Percentiles rank a stretch among this genome's conserved stretches.
Evolutionary conservation across 208 protist species (phyloP).

Genomic region (Crithidia sp.): DNA sequence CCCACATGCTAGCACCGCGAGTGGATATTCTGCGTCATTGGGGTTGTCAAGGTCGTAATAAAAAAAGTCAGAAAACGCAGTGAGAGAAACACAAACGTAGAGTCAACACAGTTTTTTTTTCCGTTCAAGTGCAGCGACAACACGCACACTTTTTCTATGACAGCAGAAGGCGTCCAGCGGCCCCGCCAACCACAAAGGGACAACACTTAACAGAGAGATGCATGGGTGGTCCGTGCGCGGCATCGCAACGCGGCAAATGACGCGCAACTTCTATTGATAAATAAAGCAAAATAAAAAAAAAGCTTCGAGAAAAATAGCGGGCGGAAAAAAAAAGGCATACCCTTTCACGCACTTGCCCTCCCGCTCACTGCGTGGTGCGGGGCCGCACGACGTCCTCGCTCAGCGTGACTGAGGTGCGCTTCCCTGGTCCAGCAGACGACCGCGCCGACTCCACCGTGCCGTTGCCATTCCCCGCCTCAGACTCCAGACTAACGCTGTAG

Average conservation of each 20-base stretch:
- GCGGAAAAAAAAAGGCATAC: no score
- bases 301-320: background rate
- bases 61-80: background rate
- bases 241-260: no score
- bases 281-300: background rate
- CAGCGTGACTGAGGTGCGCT: constrained; percentile 36
- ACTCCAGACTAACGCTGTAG: constrained; percentile 71
- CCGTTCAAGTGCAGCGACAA: background rate
- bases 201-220: background rate
- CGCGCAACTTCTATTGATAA: no score
- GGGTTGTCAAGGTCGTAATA: background rate
- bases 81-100: background rate
- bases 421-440: constrained; percentile 13
- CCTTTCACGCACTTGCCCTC: background rate
- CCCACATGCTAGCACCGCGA: no score
- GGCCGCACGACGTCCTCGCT: constrained; percentile 59
- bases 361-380: constrained; percentile 25
- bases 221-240: background rate
- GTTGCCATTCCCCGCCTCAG: constrained; percentile 22
- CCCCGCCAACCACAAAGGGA: no score
- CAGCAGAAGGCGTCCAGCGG: no score
- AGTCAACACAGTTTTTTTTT: background rate
- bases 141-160: no score
- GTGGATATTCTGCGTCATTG: no score
- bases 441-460: constrained; percentile 17